phyloP scores from a whole-genome alignment of 2,329 filamentous ascomycete genomes.

The Sarocladium brachiariae region DNA sequence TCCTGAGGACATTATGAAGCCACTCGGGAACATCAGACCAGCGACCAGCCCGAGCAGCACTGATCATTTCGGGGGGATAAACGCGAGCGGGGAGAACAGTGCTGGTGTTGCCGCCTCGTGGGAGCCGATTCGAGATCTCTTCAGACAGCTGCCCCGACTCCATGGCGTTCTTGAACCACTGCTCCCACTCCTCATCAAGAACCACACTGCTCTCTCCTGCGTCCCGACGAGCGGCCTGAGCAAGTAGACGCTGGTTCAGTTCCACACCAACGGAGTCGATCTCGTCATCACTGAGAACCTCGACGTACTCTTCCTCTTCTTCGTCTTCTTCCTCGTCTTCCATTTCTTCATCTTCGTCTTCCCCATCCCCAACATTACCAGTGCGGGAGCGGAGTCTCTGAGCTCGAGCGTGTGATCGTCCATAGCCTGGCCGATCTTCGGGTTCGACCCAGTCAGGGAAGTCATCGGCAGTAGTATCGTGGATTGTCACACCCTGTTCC shows the following conservation, averaged over 20 bases:
- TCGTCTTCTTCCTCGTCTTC: conserved; percentile 48
- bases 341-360: conserved; percentile 28
- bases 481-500: conserved; percentile 63
- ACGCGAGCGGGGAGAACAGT: conserved; percentile 25
- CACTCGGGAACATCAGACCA: conserved; percentile 53
- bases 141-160: conserved; percentile 49
- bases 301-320: conserved; percentile 17
- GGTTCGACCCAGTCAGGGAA: conserved; percentile 50
- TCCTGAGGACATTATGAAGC: conserved; percentile 45
- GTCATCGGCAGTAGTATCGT: conserved; percentile 64
- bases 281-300: conserved; percentile 16
- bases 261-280: conserved; percentile 46
- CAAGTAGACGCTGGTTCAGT: conserved; percentile 58
- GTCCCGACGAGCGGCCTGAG: conserved; percentile 56
- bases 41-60: conserved; percentile 46
- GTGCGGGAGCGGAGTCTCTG: conserved; percentile 13
- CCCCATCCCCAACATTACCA: conserved; percentile 10
- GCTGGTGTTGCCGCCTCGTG: neutral
- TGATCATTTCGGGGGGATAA: conserved; percentile 46
- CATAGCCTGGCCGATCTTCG: neutral
- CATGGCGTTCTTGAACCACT: conserved; percentile 65
- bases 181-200: conserved; percentile 67
- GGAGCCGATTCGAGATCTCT: neutral
- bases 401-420: conserved; percentile 15
- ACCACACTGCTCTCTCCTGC: conserved; percentile 51